Percentiles rank a stretch among this genome's conserved stretches.
phyloP scores from a whole-genome alignment of 2,329 filamentous ascomycete genomes.

The Septoria linicola region DNA sequence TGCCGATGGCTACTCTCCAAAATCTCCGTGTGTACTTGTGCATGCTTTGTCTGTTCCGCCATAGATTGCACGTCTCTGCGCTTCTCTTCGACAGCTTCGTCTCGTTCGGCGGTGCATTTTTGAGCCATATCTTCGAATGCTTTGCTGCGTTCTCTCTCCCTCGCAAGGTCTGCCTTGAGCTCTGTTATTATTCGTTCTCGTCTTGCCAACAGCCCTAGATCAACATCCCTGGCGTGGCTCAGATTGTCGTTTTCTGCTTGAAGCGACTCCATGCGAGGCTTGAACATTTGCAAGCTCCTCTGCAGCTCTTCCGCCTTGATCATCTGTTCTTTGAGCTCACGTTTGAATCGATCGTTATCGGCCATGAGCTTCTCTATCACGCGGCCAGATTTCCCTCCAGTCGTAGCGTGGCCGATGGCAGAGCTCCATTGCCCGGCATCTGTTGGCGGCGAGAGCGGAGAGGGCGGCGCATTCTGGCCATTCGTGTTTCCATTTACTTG shows the following conservation, averaged over 20 bases:
- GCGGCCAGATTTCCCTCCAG: conserved; percentile 68
- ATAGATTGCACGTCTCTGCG: conserved; percentile 63
- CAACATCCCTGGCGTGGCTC: conserved; percentile 68
- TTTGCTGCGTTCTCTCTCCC: conserved; percentile 62
- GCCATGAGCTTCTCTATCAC: conserved; percentile 80
- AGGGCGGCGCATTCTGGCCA: conserved; percentile 12
- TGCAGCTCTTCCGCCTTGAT: conserved; percentile 65
- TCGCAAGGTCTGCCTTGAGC: conserved; percentile 62
- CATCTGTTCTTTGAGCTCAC: conserved; percentile 55
- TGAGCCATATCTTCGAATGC: conserved; percentile 61
- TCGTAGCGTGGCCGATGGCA: conserved; percentile 62
- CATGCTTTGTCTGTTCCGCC: conserved; percentile 48
- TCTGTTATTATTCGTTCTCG: conserved; percentile 74
- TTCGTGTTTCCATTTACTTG: conserved; percentile 18
- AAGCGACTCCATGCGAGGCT: conserved; percentile 69
- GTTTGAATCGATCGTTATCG: conserved; percentile 74
- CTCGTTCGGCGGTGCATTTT: conserved; percentile 62
- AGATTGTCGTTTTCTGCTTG: conserved; percentile 68
- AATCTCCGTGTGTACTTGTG: conserved; percentile 62
- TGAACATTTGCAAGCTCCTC: conserved; percentile 64
- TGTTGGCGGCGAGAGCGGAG: conserved; percentile 18
- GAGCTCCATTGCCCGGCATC: conserved; percentile 57
- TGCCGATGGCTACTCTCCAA: conserved; percentile 71
- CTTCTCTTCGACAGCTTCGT: conserved; percentile 59
- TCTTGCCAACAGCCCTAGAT: conserved; percentile 66